Conservation (phyloP, 805 yeast species). For the Hagleromyces aurorensis region DNA sequence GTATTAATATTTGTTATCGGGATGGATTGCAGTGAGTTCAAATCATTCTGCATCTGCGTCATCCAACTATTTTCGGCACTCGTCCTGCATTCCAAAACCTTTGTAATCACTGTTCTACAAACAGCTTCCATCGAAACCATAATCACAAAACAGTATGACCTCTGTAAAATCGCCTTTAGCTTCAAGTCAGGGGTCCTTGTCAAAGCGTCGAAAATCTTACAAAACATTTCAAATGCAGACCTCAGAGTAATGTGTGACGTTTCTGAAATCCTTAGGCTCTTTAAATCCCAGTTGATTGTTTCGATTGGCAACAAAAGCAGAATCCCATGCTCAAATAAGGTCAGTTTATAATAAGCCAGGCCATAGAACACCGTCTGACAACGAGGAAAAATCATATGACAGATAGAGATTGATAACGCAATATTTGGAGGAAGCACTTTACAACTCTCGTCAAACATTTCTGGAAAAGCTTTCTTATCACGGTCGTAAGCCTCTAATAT, state of each 20-base stretch:
- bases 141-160: conserved; percentile 9
- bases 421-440: conserved; percentile 18
- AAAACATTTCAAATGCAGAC: conserved; percentile 2
- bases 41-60: conserved; percentile 3
- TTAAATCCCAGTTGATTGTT: conserved; percentile 3
- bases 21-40: no score
- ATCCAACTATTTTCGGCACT: conserved; percentile 14
- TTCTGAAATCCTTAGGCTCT: conserved; percentile 4
- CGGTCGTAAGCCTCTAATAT: conserved; percentile 7
- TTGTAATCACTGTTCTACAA: conserved; percentile 13
- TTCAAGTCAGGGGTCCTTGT: conserved; percentile 3
- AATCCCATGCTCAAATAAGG: conserved; percentile 8
- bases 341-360: conserved; percentile 10
- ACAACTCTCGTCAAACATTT: conserved; percentile 4
- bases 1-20: no score
- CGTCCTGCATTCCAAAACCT: conserved; percentile 16
- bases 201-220: conserved; percentile 6
- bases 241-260: conserved; percentile 4
- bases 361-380: conserved; percentile 9
- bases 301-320: conserved; percentile 5
- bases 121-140: conserved; percentile 11
- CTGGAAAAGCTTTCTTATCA: conserved; percentile 17
- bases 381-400: conserved; percentile 6
- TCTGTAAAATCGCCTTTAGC: conserved; percentile 5
- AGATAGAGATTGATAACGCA: conserved; percentile 6